These are phyloP conservation scores for Novymonas esmeraldas DNA, from an alignment of 208 protist species.

Conservation along the genomic window DNA sequence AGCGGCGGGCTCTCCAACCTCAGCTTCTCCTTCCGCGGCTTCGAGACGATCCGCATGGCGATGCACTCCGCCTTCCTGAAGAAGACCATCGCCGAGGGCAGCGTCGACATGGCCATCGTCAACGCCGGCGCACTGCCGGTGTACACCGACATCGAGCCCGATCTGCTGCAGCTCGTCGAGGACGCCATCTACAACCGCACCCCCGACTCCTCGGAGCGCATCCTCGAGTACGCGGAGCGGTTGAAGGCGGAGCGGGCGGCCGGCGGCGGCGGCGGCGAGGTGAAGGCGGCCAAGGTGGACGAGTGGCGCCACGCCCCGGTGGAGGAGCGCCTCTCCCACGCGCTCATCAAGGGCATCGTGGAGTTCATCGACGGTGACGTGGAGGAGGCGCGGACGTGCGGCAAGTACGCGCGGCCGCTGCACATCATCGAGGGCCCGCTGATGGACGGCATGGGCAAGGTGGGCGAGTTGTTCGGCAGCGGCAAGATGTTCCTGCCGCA, in stretches of 20 bases:
- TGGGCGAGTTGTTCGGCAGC: slow-evolving; percentile 96
- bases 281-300: slow-evolving; percentile 51
- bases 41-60: slow-evolving; percentile 83
- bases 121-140: slow-evolving; percentile 95
- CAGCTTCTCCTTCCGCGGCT: slow-evolving; percentile 97
- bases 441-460: slow-evolving; percentile 95
- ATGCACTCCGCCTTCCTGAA: slow-evolving; percentile 96
- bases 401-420: slow-evolving; percentile 58
- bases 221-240: slow-evolving; percentile 90
- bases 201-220: slow-evolving; percentile 84
- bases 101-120: slow-evolving; percentile 98
- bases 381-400: slow-evolving; percentile 89
- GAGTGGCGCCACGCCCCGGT: slow-evolving; percentile 90
- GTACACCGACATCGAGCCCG: slow-evolving; percentile 94
- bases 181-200: slow-evolving; percentile 93
- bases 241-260: slow-evolving; percentile 40
- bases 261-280: slow-evolving; percentile 23
- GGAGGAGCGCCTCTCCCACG: slow-evolving; percentile 88
- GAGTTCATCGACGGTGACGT: slow-evolving; percentile 93
- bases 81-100: slow-evolving; percentile 75
- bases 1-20: slow-evolving; percentile 97
- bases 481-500: slow-evolving; percentile 99
- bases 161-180: slow-evolving; percentile 89
- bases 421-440: slow-evolving; percentile 96
- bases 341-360: slow-evolving; percentile 96